Evolutionary conservation across 495 filamentous ascomycete genomes (phyloP).

Genomic region (Daldinia caldariorum): DNA sequence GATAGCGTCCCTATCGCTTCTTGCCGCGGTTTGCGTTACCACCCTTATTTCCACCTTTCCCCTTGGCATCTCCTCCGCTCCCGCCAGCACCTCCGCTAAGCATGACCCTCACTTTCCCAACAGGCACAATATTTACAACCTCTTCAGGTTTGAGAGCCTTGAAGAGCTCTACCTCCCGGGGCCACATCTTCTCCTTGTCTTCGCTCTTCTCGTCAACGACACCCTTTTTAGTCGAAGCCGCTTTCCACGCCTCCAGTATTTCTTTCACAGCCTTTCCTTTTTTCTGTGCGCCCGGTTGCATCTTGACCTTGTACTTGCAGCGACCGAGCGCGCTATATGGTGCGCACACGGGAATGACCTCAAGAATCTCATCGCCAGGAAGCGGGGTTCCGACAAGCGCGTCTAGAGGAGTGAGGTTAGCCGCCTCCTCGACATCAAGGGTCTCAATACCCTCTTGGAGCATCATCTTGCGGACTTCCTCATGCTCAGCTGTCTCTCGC

Average conservation of each 20-base stretch:
- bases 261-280: slow-evolving; percentile 96
- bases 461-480: slow-evolving; percentile 69
- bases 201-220: slow-evolving; percentile 64
- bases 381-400: slow-evolving; percentile 79
- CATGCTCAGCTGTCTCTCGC: slow-evolving; percentile 68
- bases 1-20: slow-evolving; percentile 33
- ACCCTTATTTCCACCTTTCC: slow-evolving; percentile 37
- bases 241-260: slow-evolving; percentile 80
- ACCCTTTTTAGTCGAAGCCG: slow-evolving; percentile 64
- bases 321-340: slow-evolving; percentile 82
- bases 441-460: slow-evolving; percentile 58
- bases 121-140: slow-evolving; percentile 81
- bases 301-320: slow-evolving; percentile 89
- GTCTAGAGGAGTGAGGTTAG: slow-evolving; percentile 73
- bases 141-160: slow-evolving; percentile 83
- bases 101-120: slow-evolving; percentile 87
- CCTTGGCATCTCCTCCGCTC: slow-evolving; percentile 51
- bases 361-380: slow-evolving; percentile 86
- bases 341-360: slow-evolving; percentile 88
- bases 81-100: slow-evolving; percentile 63
- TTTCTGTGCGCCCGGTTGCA: slow-evolving; percentile 90
- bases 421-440: slow-evolving; percentile 62
- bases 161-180: slow-evolving; percentile 82
- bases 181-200: slow-evolving; percentile 82
- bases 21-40: slow-evolving; percentile 38